Base-by-base conservation (phyloP, 2,329 filamentous ascomycete species). In the Cladosporium cucumerinum region DNA sequence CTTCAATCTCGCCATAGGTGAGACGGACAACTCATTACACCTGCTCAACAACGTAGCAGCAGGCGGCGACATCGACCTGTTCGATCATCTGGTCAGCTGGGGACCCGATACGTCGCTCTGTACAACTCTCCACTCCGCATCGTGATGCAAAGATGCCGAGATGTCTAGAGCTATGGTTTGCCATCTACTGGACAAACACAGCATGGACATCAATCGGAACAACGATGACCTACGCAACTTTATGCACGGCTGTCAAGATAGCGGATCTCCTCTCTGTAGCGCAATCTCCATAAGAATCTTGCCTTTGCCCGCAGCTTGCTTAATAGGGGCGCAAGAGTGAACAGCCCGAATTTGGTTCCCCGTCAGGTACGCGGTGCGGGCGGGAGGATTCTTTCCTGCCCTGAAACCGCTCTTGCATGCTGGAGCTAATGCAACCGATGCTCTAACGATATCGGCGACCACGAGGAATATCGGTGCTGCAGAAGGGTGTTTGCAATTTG, bases 1-100 rank as follows among this genome's bases (percentile, higher is more conserved):
- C 8, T 49, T 57, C 34, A 28, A 23, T 5, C 48, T 67, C n/a
- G 51, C 57, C 7, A 14, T 43, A 8, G 57, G 61, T 0, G 64
- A 57, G 57, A 51, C 16, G 34, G 65, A 67, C n/a, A 14, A 48
- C 12, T 67, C 67, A 4, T 26, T 61, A 21, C 64, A 66, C 32
- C n/a, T 66, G 1, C 60, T 69, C 26, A 64, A 67, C 34, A 66
- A 52, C 16, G 57, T 65, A 14, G 67, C 67, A 10, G 67, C 67
- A 32, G 57, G 30, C 5, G 67, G 64, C 3, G 60, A 69, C 21
- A 49, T 69, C n/a, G 64, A 64, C 18, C 49, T 66, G 16, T 64
- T 69, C 34, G 57, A 67, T 43, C 66, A 67, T 30, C 48, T 69
- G 1, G 66, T 67, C 8, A 30, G 18, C 14, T 23, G 66, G 43